Evolutionary conservation across 1,284 basidiomycete genomes (phyloP), one percentile per base, ranked within the genome.

Genomic region (Exobasidium cylindrosporum): DNA sequence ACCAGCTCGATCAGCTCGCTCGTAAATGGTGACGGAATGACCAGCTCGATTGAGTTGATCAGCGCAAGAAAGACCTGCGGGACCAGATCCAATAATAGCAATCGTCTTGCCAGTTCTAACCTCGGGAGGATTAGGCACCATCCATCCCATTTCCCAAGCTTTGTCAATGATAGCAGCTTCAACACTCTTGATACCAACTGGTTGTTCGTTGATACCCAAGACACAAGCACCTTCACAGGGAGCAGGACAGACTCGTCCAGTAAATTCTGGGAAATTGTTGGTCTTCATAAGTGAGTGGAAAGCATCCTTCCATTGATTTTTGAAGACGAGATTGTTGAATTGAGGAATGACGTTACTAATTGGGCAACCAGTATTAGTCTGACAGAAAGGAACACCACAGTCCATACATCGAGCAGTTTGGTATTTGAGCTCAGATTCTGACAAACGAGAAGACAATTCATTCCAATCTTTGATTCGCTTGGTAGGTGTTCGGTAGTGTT

Each of bases 311-410:
- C 76, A 78, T 61, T 74, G 71, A 17, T 72, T 70, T 67, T 77
- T 78, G 73, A 78, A 78, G 57, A 78, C 76, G 49, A 78, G 68
- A 61, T 78, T 75, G 66, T 78, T 78, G 73, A 74, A 77, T 64
- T 74, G 73, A 61, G 75, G 75, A 49, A 77, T 77, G 44, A 77
- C 74, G 69, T 77, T 77, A 57, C 67, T 68, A 63, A 77, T 75
- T 45, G 75, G 75, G 69, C 75, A 77, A 55, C 75, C 75, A 31
- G 69, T 77, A 68, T 76, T 72, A 40, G 62, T 72, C 69, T 77
- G 75, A 65, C 75, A 77, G 69, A 77, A 77, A 29, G 75, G 75
- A 61, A 77, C 74, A 72, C 75, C 75, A 60, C 75, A 77, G 66
- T 77, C 75, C 75, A 77, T 77, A 69, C 75, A 77, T 53, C 75